These are phyloP conservation scores for Nigrospora osmanthi DNA, from an alignment of 2,329 filamentous ascomycete species.

Conservation along the genomic window DNA sequence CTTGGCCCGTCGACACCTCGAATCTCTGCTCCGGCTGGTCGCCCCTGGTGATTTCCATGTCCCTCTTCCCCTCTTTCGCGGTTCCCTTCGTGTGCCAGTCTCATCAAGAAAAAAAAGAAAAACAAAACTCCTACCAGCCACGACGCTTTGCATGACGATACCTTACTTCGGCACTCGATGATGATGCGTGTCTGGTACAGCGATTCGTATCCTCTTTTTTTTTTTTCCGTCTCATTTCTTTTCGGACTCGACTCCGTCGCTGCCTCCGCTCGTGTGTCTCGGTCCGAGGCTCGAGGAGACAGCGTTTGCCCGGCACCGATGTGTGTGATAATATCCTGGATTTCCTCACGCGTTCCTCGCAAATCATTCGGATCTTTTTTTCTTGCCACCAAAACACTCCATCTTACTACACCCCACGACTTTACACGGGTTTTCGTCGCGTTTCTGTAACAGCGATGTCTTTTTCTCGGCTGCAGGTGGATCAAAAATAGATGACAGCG, in stretches of 20 bases:
- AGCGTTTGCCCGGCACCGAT: neutral
- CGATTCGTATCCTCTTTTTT: neutral
- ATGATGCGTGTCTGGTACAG: neutral
- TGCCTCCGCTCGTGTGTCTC: neutral
- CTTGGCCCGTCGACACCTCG: no score
- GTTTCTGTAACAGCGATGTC: neutral
- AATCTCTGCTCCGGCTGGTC: neutral
- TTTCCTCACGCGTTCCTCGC: neutral
- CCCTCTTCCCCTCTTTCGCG: neutral
- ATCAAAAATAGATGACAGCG: conserved; percentile 1
- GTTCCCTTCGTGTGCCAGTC: neutral
- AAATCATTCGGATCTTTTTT: conserved; percentile 1
- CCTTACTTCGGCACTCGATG: neutral
- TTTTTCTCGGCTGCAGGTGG: conserved; percentile 1
- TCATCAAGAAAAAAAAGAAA: no score
- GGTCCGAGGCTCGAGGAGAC: neutral
- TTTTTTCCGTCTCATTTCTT: neutral
- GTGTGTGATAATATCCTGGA: neutral
- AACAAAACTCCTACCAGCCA: neutral
- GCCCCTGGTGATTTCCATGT: neutral
- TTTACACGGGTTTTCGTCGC: neutral
- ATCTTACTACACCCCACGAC: neutral
- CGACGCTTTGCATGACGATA: conserved; percentile 1
- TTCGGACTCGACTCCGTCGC: neutral
- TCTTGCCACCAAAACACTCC: neutral